A percentile compares a stretch with the other conserved stretches of the same genome.
Evolutionary conservation across 1,284 basidiomycete species (phyloP).

Genomic region (Cutaneotrichosporon sp.): DNA sequence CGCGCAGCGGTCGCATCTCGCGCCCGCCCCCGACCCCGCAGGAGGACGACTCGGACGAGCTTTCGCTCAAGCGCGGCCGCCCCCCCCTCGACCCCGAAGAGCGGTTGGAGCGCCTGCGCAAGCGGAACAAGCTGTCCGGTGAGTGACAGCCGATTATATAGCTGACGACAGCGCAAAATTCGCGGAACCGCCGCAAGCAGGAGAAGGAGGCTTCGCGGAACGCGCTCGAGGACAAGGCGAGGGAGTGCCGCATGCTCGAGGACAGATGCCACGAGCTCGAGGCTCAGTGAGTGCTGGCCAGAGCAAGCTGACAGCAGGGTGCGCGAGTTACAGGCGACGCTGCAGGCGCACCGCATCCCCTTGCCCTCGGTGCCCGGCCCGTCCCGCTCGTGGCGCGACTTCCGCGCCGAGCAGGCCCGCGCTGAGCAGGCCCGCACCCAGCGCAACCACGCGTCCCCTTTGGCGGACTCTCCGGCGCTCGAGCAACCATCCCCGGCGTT

Average conservation of each 20-base stretch:
- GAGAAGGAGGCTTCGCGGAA: neutral
- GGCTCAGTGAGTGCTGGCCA: slow-evolving; percentile 1
- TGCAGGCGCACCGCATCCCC: slow-evolving; percentile 8
- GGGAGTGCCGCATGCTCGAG: slow-evolving; percentile 3
- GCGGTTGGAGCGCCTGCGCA: neutral
- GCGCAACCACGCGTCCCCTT: neutral
- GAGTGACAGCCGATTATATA: neutral
- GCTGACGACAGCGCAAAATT: slow-evolving; percentile 6
- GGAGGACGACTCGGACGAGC: neutral
- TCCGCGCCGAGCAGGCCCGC: neutral
- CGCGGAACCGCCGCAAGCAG: slow-evolving; percentile 8
- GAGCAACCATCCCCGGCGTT: no score
- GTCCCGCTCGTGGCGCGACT: neutral
- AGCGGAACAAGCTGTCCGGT: slow-evolving; percentile 3
- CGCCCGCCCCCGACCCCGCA: slow-evolving; percentile 7
- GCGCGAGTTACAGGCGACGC: slow-evolving; percentile 6
- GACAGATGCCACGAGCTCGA: slow-evolving; percentile 9
- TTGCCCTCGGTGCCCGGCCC: slow-evolving; percentile 1
- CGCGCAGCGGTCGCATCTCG: slow-evolving; percentile 11
- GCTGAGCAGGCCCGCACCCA: neutral
- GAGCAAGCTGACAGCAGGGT: slow-evolving; percentile 9
- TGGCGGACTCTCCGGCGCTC: no score
- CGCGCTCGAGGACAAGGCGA: neutral
- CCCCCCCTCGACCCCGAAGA: neutral
- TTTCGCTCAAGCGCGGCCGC: slow-evolving; percentile 1